These are phyloP conservation scores for Pontederia crassipes DNA, from an alignment of 176 grass and related monocot species.

Conservation along the genomic window DNA sequence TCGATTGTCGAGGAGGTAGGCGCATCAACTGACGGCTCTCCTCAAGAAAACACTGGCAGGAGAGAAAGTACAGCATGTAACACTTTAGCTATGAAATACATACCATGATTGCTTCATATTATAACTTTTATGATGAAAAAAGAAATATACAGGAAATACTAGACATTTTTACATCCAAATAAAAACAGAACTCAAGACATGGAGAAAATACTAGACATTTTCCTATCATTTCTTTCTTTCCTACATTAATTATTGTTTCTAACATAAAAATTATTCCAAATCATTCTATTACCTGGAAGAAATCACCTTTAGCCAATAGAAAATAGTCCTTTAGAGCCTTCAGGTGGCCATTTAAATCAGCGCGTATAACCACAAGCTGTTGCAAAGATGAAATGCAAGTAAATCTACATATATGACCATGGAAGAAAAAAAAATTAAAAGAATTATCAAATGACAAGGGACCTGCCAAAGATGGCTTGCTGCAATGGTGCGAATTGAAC, in stretches of 20 bases:
- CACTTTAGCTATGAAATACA: slow-evolving; percentile 6
- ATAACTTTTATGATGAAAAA: neutral
- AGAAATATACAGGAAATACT: neutral
- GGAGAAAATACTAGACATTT: neutral
- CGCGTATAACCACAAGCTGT: slow-evolving; percentile 94
- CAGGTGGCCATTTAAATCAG: slow-evolving; percentile 93
- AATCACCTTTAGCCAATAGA: slow-evolving; percentile 99
- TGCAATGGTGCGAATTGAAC: slow-evolving; percentile 88
- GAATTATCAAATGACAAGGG: neutral
- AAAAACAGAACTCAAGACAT: neutral
- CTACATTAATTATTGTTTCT: neutral
- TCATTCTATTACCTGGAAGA: slow-evolving; percentile 66
- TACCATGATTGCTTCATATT: neutral
- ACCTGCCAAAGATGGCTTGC: slow-evolving; percentile 98
- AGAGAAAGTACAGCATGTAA: slow-evolving; percentile 15
- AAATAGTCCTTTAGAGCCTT: slow-evolving; percentile 99
- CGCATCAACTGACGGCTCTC: slow-evolving; percentile 89
- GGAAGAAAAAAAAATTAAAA: slow-evolving; percentile 17
- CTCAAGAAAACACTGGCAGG: slow-evolving; percentile 86
- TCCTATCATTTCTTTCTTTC: too few species aligned
- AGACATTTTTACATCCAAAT: neutral
- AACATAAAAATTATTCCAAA: neutral
- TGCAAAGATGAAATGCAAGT: slow-evolving; percentile 28
- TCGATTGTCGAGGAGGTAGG: slow-evolving; percentile 88
- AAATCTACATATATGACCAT: slow-evolving; percentile 12